Evolutionary conservation across 2,329 filamentous ascomycete genomes (phyloP), one percentile per base, ranked within the genome.

Genomic region (Aspergillus sp.): DNA sequence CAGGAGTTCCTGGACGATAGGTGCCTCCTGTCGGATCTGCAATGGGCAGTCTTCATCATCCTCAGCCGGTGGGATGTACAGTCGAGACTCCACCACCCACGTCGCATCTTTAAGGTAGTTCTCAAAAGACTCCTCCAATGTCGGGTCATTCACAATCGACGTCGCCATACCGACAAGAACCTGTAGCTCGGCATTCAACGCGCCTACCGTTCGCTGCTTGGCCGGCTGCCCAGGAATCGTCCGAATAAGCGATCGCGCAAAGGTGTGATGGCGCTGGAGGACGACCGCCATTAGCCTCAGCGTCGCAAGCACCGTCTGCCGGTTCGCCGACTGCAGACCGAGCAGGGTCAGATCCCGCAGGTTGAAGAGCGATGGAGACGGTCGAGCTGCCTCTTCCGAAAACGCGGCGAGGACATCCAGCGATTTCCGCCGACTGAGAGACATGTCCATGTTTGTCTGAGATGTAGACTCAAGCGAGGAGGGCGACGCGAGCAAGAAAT

Each of bases 291-390:
- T 82, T 5, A 99, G 80, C 61, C 93, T 91, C 43, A 99, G 78
- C 0, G 93, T 96, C 10, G 95, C 90, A 58, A 90, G 86, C 14
- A 96, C 88, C 1, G 94, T 97, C 67, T 97, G 92, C 48, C 88
- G 83, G 64, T 94, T 97, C 42, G 82, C 81, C 0, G 94, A 97
- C 53, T 86, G 82, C 21, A 97, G 78, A 64, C 92, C 96, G 32
- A 91, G 89, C 2, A 95, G 79, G 25, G 96, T 87, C 11, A 99
- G 81, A 72, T 99, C 94, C 20, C 95, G 89, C 9, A 99, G 77
- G 66, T 95, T 97, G 77, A 97, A 99, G 0, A 99, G 79, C 13
- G 91, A 82, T 0, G 94, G 94, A 1, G 92, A 94, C 9, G 88
- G 82, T 13, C 83, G 78, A 50, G 94, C 89, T 3, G 88, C 84